phyloP scores from a whole-genome alignment of 2,329 filamentous ascomycete species.

The Sporothrix mexicana region DNA sequence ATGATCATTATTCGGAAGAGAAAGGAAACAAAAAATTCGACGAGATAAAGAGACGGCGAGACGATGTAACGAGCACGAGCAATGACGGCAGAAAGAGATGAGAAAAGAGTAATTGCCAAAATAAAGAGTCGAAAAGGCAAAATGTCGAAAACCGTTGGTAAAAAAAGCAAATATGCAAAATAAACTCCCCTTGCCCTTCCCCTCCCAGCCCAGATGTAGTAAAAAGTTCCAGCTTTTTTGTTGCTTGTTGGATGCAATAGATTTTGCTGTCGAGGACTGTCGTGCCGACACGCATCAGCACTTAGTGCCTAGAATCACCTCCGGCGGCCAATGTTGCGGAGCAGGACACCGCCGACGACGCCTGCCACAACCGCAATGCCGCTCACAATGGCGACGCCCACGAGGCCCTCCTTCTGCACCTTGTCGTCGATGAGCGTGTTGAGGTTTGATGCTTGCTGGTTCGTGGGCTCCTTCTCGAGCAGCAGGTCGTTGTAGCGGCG shows the following conservation, averaged over 20 bases:
- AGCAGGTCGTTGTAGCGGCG: conserved; percentile 92
- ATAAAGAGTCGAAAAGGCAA: neutral
- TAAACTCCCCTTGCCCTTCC: conserved; percentile 27
- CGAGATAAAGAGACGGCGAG: neutral
- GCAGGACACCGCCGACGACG: conserved; percentile 85
- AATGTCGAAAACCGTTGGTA: neutral
- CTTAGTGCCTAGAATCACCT: conserved; percentile 46
- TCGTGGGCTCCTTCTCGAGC: conserved; percentile 86
- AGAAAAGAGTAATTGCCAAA: neutral
- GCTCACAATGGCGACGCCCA: conserved; percentile 94
- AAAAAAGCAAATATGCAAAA: conserved; percentile 24
- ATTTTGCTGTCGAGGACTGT: neutral
- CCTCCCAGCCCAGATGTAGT: conserved; percentile 10
- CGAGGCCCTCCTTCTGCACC: conserved; percentile 89
- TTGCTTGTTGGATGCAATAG: conserved; percentile 4
- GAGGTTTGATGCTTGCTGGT: conserved; percentile 88
- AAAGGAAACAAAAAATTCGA: conserved; percentile 19
- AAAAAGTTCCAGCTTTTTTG: conserved; percentile 30
- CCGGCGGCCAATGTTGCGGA: conserved; percentile 74
- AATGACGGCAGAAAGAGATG: conserved; percentile 10
- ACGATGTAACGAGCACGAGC: conserved; percentile 12
- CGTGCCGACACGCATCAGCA: too few species aligned
- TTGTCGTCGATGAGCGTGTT: conserved; percentile 91
- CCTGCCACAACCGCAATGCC: conserved; percentile 91
- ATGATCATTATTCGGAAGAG: conserved; percentile 26